Base-by-base conservation (phyloP, 2,329 filamentous ascomycete species). In the Alternaria incomplexa region DNA sequence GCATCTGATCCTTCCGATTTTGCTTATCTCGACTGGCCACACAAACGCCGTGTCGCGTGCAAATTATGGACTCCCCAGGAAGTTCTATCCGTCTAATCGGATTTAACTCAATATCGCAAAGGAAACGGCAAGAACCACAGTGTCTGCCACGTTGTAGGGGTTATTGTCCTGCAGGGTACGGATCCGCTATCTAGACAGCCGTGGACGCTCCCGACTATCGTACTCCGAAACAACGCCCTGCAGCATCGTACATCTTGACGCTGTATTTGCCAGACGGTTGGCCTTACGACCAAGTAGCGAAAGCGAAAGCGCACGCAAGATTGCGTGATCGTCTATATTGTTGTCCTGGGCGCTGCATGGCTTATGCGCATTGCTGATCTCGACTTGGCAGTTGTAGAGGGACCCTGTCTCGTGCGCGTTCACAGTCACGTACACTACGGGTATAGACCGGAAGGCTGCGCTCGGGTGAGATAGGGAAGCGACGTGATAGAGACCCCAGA, bases 311-410 rank as follows among this genome's bases (percentile, higher is more conserved):
- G 43, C 30, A 53, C 55, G 43, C 47, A 30, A 58, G 17, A 62
- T 62, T 53, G 56, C 55, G 60, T 62, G 48, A 50, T 62, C 26
- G n/a, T 51, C 51, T 15, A 23, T 9, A 23, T 28, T 15, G 8
- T 32, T 28, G 8, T 17, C 44, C 20, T 36, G 17, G 52, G 32
- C 52, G 44, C 44, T 44, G 32, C 52, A 26, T 54, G 52, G 22
- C 52, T 40, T 44, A 54, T 54, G 52, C 52, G 52, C 52, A 20
- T 25, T 22, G 32, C 52, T 45, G 44, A 40, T 40, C 52, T 25
- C 9, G 9, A 36, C 52, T 51, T 61, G 25, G 48, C 57, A 15
- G 17, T 7, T 11, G 20, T 1, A 12, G 13, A 52, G 36, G 23
- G 8, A n/a, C 15, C 13, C 48, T 15, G 26, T 12, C 28, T 51